phyloP scores from a whole-genome alignment of 2,329 filamentous ascomycete species.

The Penicillium fuscoglaucum region DNA sequence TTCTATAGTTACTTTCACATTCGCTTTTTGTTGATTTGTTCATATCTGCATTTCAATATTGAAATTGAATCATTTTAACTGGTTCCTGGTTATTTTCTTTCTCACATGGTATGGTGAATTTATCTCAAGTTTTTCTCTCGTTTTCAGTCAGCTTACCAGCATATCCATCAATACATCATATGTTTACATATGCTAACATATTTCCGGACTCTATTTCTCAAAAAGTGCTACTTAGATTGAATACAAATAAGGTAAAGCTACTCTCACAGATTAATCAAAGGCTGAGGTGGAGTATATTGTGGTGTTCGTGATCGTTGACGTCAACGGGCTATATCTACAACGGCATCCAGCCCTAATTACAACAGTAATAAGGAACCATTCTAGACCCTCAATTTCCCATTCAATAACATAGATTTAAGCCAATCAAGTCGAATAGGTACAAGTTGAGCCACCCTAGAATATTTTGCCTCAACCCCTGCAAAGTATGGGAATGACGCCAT shows the following conservation, averaged over 20 bases:
- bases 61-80: neutral
- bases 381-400: neutral
- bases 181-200: neutral
- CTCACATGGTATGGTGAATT: neutral
- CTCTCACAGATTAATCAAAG: neutral
- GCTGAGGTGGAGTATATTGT: neutral
- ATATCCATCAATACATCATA: neutral
- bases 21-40: neutral
- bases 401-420: neutral
- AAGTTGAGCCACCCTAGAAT: neutral
- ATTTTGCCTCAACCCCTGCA: neutral
- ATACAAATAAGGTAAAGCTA: neutral
- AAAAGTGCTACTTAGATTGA: neutral
- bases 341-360: neutral
- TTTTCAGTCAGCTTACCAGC: neutral
- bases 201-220: neutral
- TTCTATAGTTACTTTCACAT: constrained; percentile 13
- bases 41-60: neutral
- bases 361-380: neutral
- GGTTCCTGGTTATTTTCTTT: neutral
- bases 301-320: neutral
- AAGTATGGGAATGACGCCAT: constrained; percentile 10
- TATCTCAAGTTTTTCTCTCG: neutral
- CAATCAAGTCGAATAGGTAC: neutral
- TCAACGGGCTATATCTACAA: neutral